Conservation (phyloP, 805 yeast genomes). For the Pichia exigua region DNA sequence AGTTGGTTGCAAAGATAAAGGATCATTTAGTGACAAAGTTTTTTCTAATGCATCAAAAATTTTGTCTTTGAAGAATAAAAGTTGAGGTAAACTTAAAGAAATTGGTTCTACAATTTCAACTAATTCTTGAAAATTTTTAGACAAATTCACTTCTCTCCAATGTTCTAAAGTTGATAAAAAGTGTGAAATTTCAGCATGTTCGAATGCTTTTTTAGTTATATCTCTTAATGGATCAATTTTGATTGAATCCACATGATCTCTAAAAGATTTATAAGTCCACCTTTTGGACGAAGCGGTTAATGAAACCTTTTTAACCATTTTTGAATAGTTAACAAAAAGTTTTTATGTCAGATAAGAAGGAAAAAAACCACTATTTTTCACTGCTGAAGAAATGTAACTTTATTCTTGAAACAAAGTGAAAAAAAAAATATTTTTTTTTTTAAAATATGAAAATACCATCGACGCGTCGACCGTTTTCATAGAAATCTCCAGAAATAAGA, state of each 20-base stretch:
- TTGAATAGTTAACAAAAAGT: neutral
- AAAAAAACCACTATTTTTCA: neutral
- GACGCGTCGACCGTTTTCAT: neutral
- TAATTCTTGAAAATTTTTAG: slow-evolving; percentile 63
- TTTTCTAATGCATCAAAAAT: slow-evolving; percentile 40
- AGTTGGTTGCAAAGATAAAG: slow-evolving; percentile 68
- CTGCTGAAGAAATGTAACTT: neutral
- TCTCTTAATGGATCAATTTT: slow-evolving; percentile 65
- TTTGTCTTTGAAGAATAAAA: slow-evolving; percentile 58
- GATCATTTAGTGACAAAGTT: slow-evolving; percentile 50
- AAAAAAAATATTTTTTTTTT: neutral
- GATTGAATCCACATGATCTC: slow-evolving; percentile 75
- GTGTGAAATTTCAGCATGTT: slow-evolving; percentile 69
- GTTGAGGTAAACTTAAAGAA: slow-evolving; percentile 69
- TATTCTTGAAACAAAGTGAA: slow-evolving; percentile 1
- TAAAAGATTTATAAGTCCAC: slow-evolving; percentile 66
- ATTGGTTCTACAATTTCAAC: slow-evolving; percentile 44
- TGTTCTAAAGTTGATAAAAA: slow-evolving; percentile 71
- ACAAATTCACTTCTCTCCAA: slow-evolving; percentile 82
- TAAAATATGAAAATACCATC: neutral
- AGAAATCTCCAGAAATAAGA: neutral
- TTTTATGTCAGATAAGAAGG: neutral
- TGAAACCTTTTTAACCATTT: slow-evolving; percentile 31
- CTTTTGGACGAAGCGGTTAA: slow-evolving; percentile 49
- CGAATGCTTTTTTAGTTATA: slow-evolving; percentile 51